Evolutionary conservation across 768 basidiomycete species (phyloP).

Genomic region (Tricholoma saponaceum): DNA sequence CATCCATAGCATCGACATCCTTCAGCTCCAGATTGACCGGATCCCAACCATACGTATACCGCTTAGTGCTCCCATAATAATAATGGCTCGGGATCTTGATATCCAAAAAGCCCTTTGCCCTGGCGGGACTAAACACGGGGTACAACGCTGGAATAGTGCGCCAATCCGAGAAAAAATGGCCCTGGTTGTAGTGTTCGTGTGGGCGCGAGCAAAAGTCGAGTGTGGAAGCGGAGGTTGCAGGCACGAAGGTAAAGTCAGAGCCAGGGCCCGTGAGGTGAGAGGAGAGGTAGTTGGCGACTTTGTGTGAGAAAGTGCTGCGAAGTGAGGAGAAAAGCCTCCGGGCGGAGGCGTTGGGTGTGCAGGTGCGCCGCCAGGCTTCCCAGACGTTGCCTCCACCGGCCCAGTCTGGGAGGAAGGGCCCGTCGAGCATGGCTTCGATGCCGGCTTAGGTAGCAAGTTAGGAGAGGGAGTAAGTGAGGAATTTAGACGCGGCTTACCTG

Average conservation of each 20-base stretch:
- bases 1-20: slow-evolving; percentile 81
- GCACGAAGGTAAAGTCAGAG: slow-evolving; percentile 62
- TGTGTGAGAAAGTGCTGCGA: slow-evolving; percentile 41
- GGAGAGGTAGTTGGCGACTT: slow-evolving; percentile 22
- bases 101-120: slow-evolving; percentile 80
- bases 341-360: slow-evolving; percentile 72
- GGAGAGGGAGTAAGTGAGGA: not conserved
- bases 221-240: slow-evolving; percentile 49
- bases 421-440: slow-evolving; percentile 53
- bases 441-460: slow-evolving; percentile 35
- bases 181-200: slow-evolving; percentile 82
- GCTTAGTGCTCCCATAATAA: slow-evolving; percentile 77
- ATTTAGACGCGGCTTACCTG: slow-evolving; percentile 21
- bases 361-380: slow-evolving; percentile 94
- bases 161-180: slow-evolving; percentile 98
- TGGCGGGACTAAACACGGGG: slow-evolving; percentile 92
- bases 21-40: slow-evolving; percentile 65
- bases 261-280: slow-evolving; percentile 27
- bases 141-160: slow-evolving; percentile 83
- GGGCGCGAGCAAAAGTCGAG: slow-evolving; percentile 81
- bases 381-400: slow-evolving; percentile 78
- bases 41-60: slow-evolving; percentile 93
- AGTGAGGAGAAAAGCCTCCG: slow-evolving; percentile 80
- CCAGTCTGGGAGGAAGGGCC: slow-evolving; percentile 82
- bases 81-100: slow-evolving; percentile 96